These are phyloP conservation scores for Aureobasidium namibiae DNA, from an alignment of 2,329 filamentous ascomycete genomes.

Conservation along the genomic window DNA sequence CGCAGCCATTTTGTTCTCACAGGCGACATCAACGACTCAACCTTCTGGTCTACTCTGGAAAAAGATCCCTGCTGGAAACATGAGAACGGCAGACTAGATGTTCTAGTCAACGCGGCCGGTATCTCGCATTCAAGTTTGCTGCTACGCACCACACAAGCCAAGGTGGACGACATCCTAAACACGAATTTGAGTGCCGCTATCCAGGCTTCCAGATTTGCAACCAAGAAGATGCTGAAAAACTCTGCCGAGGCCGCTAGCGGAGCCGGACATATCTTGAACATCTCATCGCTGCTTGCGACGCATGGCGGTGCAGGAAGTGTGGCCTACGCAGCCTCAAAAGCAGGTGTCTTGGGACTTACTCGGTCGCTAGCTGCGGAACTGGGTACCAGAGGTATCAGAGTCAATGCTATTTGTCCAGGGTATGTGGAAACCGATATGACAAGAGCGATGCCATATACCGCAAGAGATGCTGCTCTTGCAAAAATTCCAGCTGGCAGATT, in stretches of 20 bases:
- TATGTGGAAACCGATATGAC: conserved; percentile 21
- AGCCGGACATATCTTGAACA: conserved; percentile 57
- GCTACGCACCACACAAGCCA: conserved; percentile 41
- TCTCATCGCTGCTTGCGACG: conserved; percentile 65
- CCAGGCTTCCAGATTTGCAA: conserved; percentile 48
- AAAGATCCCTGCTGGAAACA: background rate
- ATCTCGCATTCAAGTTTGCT: conserved; percentile 59
- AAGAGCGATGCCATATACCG: conserved; percentile 39
- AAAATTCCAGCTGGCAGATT: conserved; percentile 36
- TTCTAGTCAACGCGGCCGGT: conserved; percentile 76
- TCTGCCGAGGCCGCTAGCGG: conserved; percentile 14
- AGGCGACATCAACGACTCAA: conserved; percentile 12
- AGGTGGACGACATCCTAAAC: conserved; percentile 51
- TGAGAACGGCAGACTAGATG: conserved; percentile 28
- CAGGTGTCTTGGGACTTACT: conserved; percentile 18
- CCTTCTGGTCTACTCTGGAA: conserved; percentile 13
- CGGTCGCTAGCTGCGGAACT: conserved; percentile 15
- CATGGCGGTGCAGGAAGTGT: conserved; percentile 58
- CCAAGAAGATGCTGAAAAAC: conserved; percentile 40
- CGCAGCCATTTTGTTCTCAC: background rate
- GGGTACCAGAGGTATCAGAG: conserved; percentile 54
- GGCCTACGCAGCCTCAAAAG: conserved; percentile 33
- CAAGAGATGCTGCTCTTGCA: conserved; percentile 31
- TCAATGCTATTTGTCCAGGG: conserved; percentile 44
- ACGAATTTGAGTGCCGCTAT: conserved; percentile 66